These are phyloP conservation scores for Chamaenerion angustifolium DNA, from an alignment of 345 rosid genomes.

Conservation along the genomic window DNA sequence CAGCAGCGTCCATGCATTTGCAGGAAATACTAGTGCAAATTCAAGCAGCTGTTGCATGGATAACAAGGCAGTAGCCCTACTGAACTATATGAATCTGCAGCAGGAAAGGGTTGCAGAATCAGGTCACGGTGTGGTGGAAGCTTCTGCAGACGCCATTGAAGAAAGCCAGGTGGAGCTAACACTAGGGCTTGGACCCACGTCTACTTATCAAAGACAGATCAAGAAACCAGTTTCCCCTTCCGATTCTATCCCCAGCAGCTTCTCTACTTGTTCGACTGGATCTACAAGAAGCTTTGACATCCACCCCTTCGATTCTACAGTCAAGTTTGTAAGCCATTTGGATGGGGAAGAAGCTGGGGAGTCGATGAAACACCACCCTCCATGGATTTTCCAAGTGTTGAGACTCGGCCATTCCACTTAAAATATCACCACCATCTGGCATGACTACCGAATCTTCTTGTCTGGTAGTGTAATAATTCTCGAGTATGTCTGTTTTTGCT, in stretches of 20 bases:
- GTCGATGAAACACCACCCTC: conserved; percentile 27
- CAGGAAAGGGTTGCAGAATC: conserved; percentile 13
- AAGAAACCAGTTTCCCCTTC: background rate
- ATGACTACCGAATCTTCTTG: no score
- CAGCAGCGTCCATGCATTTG: conserved; percentile 3
- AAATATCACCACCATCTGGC: no score
- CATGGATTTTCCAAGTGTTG: conserved; percentile 77
- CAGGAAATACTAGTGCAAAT: background rate
- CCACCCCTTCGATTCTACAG: no score
- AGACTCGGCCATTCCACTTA: conserved; percentile 61
- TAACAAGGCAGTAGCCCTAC: no score
- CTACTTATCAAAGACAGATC: conserved; percentile 21
- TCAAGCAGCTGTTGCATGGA: no score
- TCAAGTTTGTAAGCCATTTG: no score
- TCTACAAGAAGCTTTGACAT: no score
- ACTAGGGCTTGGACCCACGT: conserved; percentile 59
- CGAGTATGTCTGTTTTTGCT: no score
- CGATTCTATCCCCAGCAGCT: no score
- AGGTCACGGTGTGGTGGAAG: conserved; percentile 21
- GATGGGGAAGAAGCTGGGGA: no score
- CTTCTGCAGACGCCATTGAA: conserved; percentile 30
- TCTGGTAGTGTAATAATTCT: no score
- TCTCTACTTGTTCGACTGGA: no score
- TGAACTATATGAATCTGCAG: background rate
- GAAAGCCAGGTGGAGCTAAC: conserved; percentile 87